Percentiles rank a stretch among this genome's conserved stretches.
Conservation (phyloP, 2,329 filamentous ascomycete species). For the Colletotrichum tanaceti region DNA sequence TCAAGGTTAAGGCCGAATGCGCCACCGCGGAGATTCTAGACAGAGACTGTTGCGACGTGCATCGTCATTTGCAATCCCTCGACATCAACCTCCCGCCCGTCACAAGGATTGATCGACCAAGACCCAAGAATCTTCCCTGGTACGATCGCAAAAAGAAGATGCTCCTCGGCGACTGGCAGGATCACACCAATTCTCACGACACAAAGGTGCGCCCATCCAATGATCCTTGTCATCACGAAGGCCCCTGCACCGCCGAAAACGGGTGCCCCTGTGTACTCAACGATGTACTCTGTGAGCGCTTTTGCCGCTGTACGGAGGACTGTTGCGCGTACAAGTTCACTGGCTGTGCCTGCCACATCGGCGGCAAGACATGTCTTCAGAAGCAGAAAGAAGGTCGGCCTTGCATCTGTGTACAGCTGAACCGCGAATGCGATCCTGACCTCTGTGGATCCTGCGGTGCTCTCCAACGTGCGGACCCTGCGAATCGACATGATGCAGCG, state of each 20-base stretch:
- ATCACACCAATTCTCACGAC: conserved; percentile 65
- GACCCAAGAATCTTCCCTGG: conserved; percentile 62
- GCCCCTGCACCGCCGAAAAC: conserved; percentile 68
- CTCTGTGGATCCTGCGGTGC: conserved; percentile 80
- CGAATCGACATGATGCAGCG: conserved; percentile 70
- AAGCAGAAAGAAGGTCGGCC: conserved; percentile 66
- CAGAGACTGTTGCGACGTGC: conserved; percentile 65
- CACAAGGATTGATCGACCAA: conserved; percentile 45
- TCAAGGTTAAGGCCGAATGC: conserved; percentile 59
- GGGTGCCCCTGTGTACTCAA: conserved; percentile 72
- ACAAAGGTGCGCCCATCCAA: conserved; percentile 68
- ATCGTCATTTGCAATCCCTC: conserved; percentile 56
- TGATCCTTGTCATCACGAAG: conserved; percentile 76
- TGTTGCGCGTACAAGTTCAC: conserved; percentile 73
- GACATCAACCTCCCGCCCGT: conserved; percentile 49
- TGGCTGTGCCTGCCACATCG: conserved; percentile 71
- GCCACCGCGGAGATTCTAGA: conserved; percentile 62
- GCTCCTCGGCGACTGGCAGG: conserved; percentile 66
- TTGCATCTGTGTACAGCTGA: conserved; percentile 78
- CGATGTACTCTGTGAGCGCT: conserved; percentile 77
- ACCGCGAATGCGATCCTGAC: conserved; percentile 84
- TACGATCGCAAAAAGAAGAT: conserved; percentile 68
- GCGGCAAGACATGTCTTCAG: conserved; percentile 68
- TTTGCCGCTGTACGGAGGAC: conserved; percentile 72
- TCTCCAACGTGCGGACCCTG: conserved; percentile 73